These are phyloP conservation scores for Trichocomaceae sp. DNA, from an alignment of 2,329 filamentous ascomycete genomes.

Conservation along the genomic window DNA sequence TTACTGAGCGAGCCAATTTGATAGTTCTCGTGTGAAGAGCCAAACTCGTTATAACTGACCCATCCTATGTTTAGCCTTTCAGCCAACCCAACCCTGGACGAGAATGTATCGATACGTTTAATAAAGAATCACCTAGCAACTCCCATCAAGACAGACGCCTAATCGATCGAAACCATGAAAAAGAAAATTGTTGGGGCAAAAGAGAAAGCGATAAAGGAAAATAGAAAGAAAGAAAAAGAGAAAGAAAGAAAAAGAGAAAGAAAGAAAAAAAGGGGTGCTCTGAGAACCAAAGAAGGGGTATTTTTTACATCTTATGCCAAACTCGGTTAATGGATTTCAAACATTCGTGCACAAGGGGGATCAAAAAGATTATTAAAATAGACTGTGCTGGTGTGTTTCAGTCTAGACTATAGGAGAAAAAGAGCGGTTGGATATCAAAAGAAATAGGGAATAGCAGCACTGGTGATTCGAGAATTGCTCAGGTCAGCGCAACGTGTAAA, in stretches of 20 bases:
- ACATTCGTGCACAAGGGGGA: slow-evolving; percentile 2
- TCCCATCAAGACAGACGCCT: slow-evolving; percentile 9
- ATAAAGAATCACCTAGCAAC: slow-evolving; percentile 1
- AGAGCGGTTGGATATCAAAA: slow-evolving; percentile 25
- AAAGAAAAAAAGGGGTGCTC: neutral
- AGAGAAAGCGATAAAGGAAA: neutral
- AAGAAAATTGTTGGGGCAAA: neutral
- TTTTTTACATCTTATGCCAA: slow-evolving; percentile 14
- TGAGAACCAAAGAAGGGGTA: slow-evolving; percentile 10
- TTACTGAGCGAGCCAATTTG: too few species aligned
- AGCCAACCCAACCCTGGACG: neutral
- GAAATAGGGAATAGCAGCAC: slow-evolving; percentile 44
- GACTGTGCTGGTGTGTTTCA: slow-evolving; percentile 3
- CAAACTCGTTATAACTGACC: too few species aligned
- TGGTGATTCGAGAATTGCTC: slow-evolving; percentile 18
- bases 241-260: neutral
- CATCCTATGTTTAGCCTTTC: neutral
- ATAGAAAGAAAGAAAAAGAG: neutral
- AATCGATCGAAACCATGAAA: neutral
- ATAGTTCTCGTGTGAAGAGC: too few species aligned
- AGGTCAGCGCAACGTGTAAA: neutral
- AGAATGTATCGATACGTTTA: neutral
- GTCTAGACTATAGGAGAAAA: slow-evolving; percentile 6
- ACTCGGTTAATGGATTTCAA: neutral
- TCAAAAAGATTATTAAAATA: slow-evolving; percentile 10